Conservation (phyloP, 441 rosid genomes). For the Francoa sonchifolia region DNA sequence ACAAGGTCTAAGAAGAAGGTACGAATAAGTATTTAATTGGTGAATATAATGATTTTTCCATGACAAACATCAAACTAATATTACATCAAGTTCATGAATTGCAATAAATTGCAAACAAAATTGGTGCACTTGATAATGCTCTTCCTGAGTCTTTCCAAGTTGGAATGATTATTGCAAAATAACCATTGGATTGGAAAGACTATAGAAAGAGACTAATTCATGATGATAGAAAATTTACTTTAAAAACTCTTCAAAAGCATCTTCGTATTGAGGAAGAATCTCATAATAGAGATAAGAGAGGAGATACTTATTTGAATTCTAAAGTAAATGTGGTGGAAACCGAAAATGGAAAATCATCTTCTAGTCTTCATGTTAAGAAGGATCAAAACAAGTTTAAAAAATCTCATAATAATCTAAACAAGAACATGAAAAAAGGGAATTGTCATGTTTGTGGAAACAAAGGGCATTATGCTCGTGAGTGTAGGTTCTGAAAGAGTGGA, state of each 20-base stretch:
- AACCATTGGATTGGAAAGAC: background rate
- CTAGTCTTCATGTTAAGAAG: too few species aligned
- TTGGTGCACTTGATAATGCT: background rate
- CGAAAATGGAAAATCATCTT: too few species aligned
- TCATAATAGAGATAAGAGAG: too few species aligned
- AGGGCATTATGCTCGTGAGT: too few species aligned
- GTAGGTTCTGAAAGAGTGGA: too few species aligned
- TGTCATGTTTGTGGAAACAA: too few species aligned
- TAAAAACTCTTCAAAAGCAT: background rate
- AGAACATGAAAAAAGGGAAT: too few species aligned
- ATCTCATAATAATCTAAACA: too few species aligned
- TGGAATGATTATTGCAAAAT: background rate
- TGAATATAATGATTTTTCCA: background rate
- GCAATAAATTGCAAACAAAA: background rate
- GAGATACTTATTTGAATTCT: too few species aligned
- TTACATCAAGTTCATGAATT: constrained; percentile 1
- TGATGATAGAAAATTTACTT: background rate
- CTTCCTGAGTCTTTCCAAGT: background rate
- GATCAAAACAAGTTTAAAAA: too few species aligned
- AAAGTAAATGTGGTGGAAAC: too few species aligned
- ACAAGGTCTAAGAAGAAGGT: background rate
- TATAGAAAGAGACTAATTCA: background rate
- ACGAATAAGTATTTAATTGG: background rate
- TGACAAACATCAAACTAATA: background rate
- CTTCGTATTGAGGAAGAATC: background rate